Evolutionary conservation across 2,329 filamentous ascomycete species (phyloP).

Genomic region (Aspergillus pseudotamarii): DNA sequence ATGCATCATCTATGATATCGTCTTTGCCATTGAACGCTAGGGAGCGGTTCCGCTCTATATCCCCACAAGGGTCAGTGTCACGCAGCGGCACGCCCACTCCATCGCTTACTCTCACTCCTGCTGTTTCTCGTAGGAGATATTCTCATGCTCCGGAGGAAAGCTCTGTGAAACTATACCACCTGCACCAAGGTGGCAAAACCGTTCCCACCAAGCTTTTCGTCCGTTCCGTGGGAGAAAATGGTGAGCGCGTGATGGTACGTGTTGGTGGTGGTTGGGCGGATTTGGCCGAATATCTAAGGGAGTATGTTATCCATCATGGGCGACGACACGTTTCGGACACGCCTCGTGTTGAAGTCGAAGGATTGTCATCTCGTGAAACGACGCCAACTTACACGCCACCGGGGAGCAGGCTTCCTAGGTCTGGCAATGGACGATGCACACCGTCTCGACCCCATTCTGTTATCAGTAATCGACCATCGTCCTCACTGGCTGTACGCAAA

Average conservation of each 20-base stretch:
- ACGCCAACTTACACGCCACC: constrained; percentile 32
- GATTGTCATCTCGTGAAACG: constrained; percentile 41
- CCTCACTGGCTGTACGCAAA: constrained; percentile 44
- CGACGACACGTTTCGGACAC: constrained; percentile 64
- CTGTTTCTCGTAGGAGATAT: constrained; percentile 35
- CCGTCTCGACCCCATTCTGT: constrained; percentile 43
- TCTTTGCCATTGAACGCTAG: constrained; percentile 38
- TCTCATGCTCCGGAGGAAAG: constrained; percentile 55
- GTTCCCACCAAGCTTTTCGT: constrained; percentile 94
- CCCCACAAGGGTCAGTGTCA: constrained; percentile 36
- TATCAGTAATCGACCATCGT: constrained; percentile 39
- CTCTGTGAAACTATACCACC: constrained; percentile 89
- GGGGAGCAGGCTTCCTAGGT: constrained; percentile 23
- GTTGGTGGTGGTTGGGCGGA: constrained; percentile 99
- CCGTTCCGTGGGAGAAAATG: constrained; percentile 83
- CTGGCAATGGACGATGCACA: constrained; percentile 33
- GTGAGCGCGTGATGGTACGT: constrained; percentile 94
- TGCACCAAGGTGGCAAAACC: constrained; percentile 80
- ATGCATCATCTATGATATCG: constrained; percentile 34
- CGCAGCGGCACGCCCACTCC: constrained; percentile 63
- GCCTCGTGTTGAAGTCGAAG: constrained; percentile 58
- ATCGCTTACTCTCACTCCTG: constrained; percentile 71
- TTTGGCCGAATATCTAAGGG: constrained; percentile 88
- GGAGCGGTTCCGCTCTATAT: constrained; percentile 46
- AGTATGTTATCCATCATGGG: constrained; percentile 90